Evolutionary conservation across 2,329 filamentous ascomycete genomes (phyloP).

Genomic region (Magnaporthiopsis incrustans): DNA sequence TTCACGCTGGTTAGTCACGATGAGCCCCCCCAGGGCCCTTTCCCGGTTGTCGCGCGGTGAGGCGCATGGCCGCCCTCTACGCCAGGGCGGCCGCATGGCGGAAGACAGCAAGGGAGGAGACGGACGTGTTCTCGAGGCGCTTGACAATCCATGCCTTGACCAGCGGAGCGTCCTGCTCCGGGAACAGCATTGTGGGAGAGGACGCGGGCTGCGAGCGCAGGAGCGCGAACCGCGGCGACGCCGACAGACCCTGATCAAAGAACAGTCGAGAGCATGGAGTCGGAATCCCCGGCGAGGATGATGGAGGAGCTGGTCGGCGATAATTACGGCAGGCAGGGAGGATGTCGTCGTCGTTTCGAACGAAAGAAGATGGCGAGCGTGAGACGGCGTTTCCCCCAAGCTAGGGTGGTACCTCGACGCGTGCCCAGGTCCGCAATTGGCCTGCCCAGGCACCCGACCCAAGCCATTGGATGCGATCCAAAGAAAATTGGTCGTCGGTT

Average conservation of each 20-base stretch:
- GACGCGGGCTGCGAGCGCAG: background rate
- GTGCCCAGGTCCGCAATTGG: background rate
- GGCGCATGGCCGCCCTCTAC: too few relatives aligned
- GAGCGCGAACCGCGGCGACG: background rate
- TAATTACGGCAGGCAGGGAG: too few relatives aligned
- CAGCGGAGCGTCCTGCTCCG: conserved; percentile 51
- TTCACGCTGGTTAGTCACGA: background rate
- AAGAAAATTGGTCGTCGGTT: background rate
- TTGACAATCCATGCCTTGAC: conserved; percentile 74
- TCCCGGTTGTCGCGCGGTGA: conserved; percentile 2
- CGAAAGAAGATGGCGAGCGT: background rate
- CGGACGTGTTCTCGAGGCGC: conserved; percentile 67
- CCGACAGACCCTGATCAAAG: background rate
- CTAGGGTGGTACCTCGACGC: background rate
- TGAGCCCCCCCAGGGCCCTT: conserved; percentile 3
- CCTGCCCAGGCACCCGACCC: too few relatives aligned
- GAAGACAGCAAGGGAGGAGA: conserved; percentile 12
- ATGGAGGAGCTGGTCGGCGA: too few relatives aligned
- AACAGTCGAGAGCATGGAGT: background rate
- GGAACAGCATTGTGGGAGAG: conserved; percentile 48
- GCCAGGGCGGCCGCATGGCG: background rate
- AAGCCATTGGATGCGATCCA: background rate
- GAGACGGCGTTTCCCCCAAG: background rate
- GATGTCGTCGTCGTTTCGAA: too few relatives aligned
- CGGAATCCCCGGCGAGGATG: too few relatives aligned